phyloP scores from a whole-genome alignment of 495 filamentous ascomycete genomes.

The Hypoxylon lienhwacheense region DNA sequence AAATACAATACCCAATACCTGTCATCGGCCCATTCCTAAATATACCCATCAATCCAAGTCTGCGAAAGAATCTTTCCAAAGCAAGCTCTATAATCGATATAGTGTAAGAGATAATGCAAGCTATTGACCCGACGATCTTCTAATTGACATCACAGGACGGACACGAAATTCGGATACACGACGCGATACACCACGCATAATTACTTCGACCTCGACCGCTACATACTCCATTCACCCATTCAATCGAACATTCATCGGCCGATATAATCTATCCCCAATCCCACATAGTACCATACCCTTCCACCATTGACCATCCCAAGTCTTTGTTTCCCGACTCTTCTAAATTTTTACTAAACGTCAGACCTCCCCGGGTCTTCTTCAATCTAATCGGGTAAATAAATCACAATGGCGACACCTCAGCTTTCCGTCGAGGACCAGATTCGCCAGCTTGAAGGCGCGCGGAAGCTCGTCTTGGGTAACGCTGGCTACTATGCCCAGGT shows the following conservation, averaged over 20 bases:
- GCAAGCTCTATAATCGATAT: constrained; percentile 2
- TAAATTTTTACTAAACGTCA: constrained; percentile 6
- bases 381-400: no score
- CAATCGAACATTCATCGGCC: no score
- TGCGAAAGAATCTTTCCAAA: not conserved
- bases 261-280: not conserved
- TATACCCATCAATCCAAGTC: no score
- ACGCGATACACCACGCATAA: not conserved
- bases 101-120: constrained; percentile 12
- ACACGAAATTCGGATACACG: constrained; percentile 5
- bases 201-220: no score
- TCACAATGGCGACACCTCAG: constrained; percentile 47
- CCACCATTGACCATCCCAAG: not conserved
- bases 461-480: constrained; percentile 83
- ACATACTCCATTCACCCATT: no score
- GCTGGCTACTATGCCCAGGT: constrained; percentile 84
- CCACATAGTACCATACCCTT: not conserved
- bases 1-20: not conserved
- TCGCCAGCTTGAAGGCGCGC: constrained; percentile 80
- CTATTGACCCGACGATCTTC: constrained; percentile 21
- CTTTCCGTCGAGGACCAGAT: constrained; percentile 72
- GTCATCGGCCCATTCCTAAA: no score
- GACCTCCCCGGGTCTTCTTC: constrained; percentile 16
- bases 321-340: constrained; percentile 1
- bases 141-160: constrained; percentile 42